Percentiles rank a stretch among this genome's conserved stretches.
phyloP scores from a whole-genome alignment of 2,329 filamentous ascomycete genomes.

The Talaromyces sp. region DNA sequence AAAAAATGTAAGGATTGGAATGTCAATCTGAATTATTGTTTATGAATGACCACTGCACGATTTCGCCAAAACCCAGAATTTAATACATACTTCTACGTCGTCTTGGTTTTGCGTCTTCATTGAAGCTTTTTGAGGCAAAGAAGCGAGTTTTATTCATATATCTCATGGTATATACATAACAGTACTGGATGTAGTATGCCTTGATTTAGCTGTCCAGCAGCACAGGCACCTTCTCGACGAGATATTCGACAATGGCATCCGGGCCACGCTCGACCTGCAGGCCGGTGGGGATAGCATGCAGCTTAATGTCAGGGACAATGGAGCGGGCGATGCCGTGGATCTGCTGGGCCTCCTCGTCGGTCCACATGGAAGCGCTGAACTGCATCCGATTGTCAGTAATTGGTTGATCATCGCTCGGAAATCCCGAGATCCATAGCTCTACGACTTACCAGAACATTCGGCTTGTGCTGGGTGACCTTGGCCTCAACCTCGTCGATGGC shows the following conservation, averaged over 20 bases:
- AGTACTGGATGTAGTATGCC: neutral
- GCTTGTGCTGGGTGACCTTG: conserved; percentile 56
- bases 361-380: conserved; percentile 67
- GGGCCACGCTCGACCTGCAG: conserved; percentile 47
- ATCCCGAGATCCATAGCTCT: conserved; percentile 2
- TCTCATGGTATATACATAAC: conserved; percentile 6
- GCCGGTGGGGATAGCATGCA: conserved; percentile 46
- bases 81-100: no score
- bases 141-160: neutral
- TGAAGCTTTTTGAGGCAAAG: no score
- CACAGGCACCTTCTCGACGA: conserved; percentile 43
- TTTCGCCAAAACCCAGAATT: no score
- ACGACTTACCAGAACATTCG: conserved; percentile 59
- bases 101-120: no score
- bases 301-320: conserved; percentile 44
- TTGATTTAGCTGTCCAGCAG: conserved; percentile 36
- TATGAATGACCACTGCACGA: no score
- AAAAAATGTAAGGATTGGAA: no score
- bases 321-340: conserved; percentile 43
- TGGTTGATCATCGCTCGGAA: conserved; percentile 7
- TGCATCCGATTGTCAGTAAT: conserved; percentile 31
- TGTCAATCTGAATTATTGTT: no score
- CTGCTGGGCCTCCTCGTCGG: conserved; percentile 41
- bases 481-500: conserved; percentile 58
- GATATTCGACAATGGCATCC: conserved; percentile 47